Evolutionary conservation across 805 yeast species (phyloP), one percentile per base, ranked within the genome.

Genomic region (Crinitomyces ghanaensis): DNA sequence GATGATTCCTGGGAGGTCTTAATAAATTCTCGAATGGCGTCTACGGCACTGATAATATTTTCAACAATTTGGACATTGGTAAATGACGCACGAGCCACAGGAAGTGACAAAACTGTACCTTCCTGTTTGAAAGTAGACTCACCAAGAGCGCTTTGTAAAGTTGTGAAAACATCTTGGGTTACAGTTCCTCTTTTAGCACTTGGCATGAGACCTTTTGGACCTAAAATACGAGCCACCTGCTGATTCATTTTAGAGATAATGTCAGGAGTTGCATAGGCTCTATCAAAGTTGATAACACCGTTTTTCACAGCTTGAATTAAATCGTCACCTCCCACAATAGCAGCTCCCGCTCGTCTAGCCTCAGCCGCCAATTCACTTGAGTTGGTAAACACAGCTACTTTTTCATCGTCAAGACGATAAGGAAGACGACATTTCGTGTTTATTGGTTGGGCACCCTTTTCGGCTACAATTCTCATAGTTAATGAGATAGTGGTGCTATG

Each of bases 141-240:
- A 19, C 91, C 91, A 28, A 73, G 58, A 31, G 74, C 72, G 6
- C 63, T 59, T 23, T 56, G 49, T 38, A 86, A 65, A 37, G 77
- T 58, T 5, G 55, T 54, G 14, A 60, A 61, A 19, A 84, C 59
- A 46, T 84, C 73, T n/a, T 71, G 69, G 1, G 78, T 62, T 6
- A 88, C 91, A 1, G 95, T 85, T 12, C 94, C 94, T 51, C 75
- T 79, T 60, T 84, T 85, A 9, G 70, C 75, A 28, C 70, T 68
- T 30, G 98, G 97, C 81, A 86, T 77, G 45, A 91, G 66, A 16
- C 93, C 94, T 49, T 67, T 74, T 20, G 94, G 93, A 38, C 97
- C 97, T 46, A 91, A 66, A 7, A 69, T 61, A 49, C 85, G 72
- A n/a, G 91, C 95, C 15, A 83, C 61, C 37, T 70, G 68, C n/a